Evolutionary conservation across 2,329 filamentous ascomycete species (phyloP).

Genomic region (Aspergillus ochraceoroseus): DNA sequence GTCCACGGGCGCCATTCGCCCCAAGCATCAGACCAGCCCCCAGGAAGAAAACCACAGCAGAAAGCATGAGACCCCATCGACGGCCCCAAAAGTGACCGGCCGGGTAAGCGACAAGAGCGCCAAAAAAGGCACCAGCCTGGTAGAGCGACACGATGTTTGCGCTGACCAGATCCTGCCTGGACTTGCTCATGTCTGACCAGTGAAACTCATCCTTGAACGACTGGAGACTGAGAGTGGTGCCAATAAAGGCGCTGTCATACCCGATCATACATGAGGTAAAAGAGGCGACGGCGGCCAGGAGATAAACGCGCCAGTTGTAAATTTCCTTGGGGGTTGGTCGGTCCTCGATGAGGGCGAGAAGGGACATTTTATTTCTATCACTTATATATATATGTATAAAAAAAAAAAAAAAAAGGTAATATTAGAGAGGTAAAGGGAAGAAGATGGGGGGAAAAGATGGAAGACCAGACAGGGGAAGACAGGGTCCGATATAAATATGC

Average conservation of each 20-base stretch:
- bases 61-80: constrained; percentile 58
- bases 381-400: neutral
- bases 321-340: constrained; percentile 54
- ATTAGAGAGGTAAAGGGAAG: constrained; percentile 9
- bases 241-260: constrained; percentile 72
- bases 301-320: constrained; percentile 58
- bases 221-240: constrained; percentile 65
- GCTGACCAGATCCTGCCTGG: constrained; percentile 52
- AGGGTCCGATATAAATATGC: neutral
- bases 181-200: constrained; percentile 49
- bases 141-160: constrained; percentile 76
- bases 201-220: constrained; percentile 67
- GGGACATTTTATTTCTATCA: constrained; percentile 32
- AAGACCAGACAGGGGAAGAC: neutral
- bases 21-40: constrained; percentile 70
- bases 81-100: constrained; percentile 64
- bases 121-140: constrained; percentile 80
- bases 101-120: constrained; percentile 64
- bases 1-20: constrained; percentile 55
- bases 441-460: constrained; percentile 1
- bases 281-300: constrained; percentile 51
- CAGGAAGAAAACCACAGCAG: constrained; percentile 60
- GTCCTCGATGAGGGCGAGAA: constrained; percentile 42
- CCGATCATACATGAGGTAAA: constrained; percentile 57
- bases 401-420: constrained; percentile 9